Evolutionary conservation across 2,329 filamentous ascomycete species (phyloP), one percentile per base, ranked within the genome.

Genomic region (Fusarium pininemorale): DNA sequence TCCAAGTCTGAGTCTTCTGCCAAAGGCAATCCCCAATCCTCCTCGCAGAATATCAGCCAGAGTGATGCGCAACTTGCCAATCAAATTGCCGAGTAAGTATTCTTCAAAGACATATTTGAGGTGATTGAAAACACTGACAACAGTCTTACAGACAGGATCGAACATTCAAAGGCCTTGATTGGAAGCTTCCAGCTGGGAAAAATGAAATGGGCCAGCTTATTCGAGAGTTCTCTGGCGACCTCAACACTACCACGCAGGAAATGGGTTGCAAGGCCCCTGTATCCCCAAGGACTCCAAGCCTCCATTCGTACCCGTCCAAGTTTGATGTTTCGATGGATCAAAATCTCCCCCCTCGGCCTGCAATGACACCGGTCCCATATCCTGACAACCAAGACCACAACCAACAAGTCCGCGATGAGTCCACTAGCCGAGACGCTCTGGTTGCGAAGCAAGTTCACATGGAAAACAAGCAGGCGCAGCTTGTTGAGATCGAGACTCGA

Each of bases 281-380:
- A 9, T 15, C 39, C 8, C 28, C 41, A 15, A 26, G 11, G 30
- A 38, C 35, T 28, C 24, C 26, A 32, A 70, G 47, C 32, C 63
- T 47, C 61, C 68, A 53, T 42, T 41, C 35, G 51, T 73, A 48
- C 53, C 69, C n/a, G 28, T 69, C 20, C 42, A 44, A 48, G n/a
- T 30, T 56, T 42, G 81, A 81, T 4, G 83, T 87, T 35, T 83
- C 82, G 22, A 61, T 55, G 58, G 48, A 61, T 13, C 24, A 22
- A 24, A 54, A 28, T 24, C 37, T 61, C 6, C n/a, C 26, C 15
- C 56, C 56, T 37, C 16, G 15, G 15, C 42, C 42, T 26, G 56
- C 56, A 22, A 37, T 28, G 15, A 16, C 26, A 20, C 42, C 56
- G 8, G 30, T 26, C 24, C 18, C 20, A 35, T 38, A 30, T 41